Base-by-base conservation (phyloP, 169 alveolate species). In the Pseudocohnilembus persalinus region DNA sequence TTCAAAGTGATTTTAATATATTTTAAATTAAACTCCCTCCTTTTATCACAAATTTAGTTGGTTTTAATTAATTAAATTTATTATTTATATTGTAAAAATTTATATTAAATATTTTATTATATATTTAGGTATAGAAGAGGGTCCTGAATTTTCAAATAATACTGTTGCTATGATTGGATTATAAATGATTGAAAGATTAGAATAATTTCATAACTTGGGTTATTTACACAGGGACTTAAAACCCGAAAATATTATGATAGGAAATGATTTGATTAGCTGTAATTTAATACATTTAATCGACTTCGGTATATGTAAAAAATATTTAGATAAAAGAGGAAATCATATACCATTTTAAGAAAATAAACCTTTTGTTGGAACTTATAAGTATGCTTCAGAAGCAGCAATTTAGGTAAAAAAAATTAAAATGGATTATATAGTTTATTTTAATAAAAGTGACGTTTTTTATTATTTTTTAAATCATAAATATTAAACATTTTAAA, bases 171-270 rank as follows among this genome's bases (percentile, higher is more conserved):
- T 90, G 89, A 76, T 94, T 1, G 95, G 92, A 32, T 83, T 83
- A 20, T 88, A 92, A 81, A 65, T 91, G 91, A 76, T 93, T 35
- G 64, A 64, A 49, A 74, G 84, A 29, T 63, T 79, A 63, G 15
- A 49, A 29, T 31, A 79, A n/a, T 63, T 79, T 29, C 84, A 79
- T 49, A 49, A 74, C 29, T 0, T 28, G 25, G 84, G 84, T 0
- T 94, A 83, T 74, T 73, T 94, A 27, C 97, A 94, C 85, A 80
- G 97, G 82, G 97, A 94, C 83, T 91, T 94, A 1, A 94, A 94
- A 72, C 97, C 96, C 30, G 97, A 95, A 65, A 95, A 93, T 84
- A 93, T 95, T 84, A 78, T 91, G 83, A 90, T 91, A 31, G 96
- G 96, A 25, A 88, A 73, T 34, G 76, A 63, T 24, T 25, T 63